Evolutionary conservation across 352 stramenopile genomes (phyloP), one percentile per base, ranked within the genome.

Genomic region (Phytophthora pistaciae): DNA sequence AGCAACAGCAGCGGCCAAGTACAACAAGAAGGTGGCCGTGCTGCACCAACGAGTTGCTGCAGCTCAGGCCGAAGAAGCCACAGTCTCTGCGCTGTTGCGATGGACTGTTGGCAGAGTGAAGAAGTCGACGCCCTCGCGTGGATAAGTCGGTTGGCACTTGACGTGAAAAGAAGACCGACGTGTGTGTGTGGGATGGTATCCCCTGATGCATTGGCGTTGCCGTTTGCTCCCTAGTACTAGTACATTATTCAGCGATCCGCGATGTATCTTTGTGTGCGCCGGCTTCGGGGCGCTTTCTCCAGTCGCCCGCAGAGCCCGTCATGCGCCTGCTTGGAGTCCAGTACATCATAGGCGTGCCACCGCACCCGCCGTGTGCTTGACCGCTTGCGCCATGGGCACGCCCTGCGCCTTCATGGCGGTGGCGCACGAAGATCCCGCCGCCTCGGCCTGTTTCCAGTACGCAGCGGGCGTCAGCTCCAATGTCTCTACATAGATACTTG

Each of bases 331-430:
- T 56, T 56, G 40, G 53, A 44, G 50, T 23, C 31, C 31, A 44
- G 38, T 20, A 40, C 36, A 46, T 70, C 44, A 95, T 40, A 95
- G 62, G 29, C 81, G 73, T 25, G 87, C 86, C 23, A 96, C 68
- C 27, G 87, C 78, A 7, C 85, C 86, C 1, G 87, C 85, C 50
- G 87, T 94, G 65, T 94, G 87, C 44, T 91, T 90, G 25, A 84
- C 78, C 1, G 80, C 78, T 69, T 93, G 84, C 27, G 87, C 74
- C 88, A 95, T 93, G 7, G 88, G 87, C 27, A 96, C 76, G 33
- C 83, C 80, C 60, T 96, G 79, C 25, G 74, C 78, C 56, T 82
- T 85, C 84, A 96, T 84, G 16, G 85, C 84, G 6, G 67, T 69
- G 4, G 88, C 84, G 25, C 71, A 81, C 31, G 78, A 78, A 38